Evolutionary conservation across 805 yeast genomes (phyloP), one percentile per base, ranked within the genome.

Genomic region (Debaryomyces maramus): DNA sequence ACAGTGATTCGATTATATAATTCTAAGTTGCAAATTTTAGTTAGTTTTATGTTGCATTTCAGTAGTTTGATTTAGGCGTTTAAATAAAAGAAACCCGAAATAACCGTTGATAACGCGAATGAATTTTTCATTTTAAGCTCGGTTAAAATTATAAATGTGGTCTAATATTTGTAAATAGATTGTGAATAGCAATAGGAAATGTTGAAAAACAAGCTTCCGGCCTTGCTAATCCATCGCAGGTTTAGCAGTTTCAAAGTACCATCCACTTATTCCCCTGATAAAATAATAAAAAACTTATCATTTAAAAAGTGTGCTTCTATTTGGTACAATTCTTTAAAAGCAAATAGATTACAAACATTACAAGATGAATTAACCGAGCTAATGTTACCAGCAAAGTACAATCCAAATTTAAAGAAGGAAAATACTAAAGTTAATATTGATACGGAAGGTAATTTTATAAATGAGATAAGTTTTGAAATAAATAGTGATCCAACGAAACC

Each of bases 351-450:
- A 22, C 49, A 57, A 27, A 33, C 42, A 3, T 51, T 69, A 10
- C 75, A 70, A 43, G 55, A 60, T 37, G 58, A 61, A 29, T 50
- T 70, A 24, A 51, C 69, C 6, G 64, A 63, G 19, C 44, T 60
- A 36, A 64, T 65, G 72, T 37, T 64, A 23, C 64, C 69, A 5
- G 13, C 45, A 4, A 37, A 44, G 0, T 13, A 37, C 8, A 27
- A 66, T 39, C 5, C 37, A 1, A 47, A 52, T 17, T 52, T 68
- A 16, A 38, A 21, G 1, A 45, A 52, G 9, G 51, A 35, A 1
- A 51, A 45, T 32, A 47, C 43, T 10, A 41, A 48, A 19, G 48
- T 56, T 1, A 39, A 44, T 6, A 50, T 66, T 7, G 68, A 60
- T 45, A 43, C 43, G 2, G 36, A 48, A 3, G 43, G 45, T 5